Percentiles rank a stretch among this genome's conserved stretches.
Conservation (phyloP, 208 protist species). For the Acanthamoeba divionensis region DNA sequence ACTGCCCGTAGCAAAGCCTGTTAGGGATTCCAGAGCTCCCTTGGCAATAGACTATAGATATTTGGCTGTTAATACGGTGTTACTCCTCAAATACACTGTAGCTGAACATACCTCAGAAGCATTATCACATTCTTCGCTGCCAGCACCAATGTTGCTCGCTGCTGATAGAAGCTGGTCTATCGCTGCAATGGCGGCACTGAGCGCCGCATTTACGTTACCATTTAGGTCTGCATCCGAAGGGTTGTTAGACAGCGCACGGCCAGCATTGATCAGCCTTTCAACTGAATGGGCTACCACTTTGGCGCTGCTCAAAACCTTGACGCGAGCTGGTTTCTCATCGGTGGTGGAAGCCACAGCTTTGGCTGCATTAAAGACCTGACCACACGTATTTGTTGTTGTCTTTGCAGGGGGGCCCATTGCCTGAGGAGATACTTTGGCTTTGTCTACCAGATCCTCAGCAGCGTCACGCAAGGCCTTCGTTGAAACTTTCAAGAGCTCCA, state of each 20-base stretch:
- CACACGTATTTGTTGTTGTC: neutral
- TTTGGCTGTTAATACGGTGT: too few species aligned
- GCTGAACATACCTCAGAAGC: neutral
- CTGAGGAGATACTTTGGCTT: constrained; percentile 50
- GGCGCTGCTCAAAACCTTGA: constrained; percentile 42
- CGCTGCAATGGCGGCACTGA: constrained; percentile 12
- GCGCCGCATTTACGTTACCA: neutral
- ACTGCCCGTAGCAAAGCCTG: constrained; percentile 42
- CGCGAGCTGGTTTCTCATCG: neutral
- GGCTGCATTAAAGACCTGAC: constrained; percentile 47
- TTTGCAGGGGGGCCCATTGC: constrained; percentile 52
- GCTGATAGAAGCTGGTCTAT: constrained; percentile 44
- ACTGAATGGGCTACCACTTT: neutral
- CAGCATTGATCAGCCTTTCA: constrained; percentile 48
- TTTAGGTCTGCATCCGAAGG: constrained; percentile 38
- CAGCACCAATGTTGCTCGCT: constrained; percentile 36
- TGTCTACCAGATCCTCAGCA: constrained; percentile 8
- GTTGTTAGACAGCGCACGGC: constrained; percentile 49
- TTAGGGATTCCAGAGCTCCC: constrained; percentile 36
- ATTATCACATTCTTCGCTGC: constrained; percentile 43
- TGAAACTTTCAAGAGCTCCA: neutral
- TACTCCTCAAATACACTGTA: too few species aligned
- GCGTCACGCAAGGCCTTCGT: neutral
- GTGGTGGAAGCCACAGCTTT: constrained; percentile 55
- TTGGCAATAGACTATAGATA: neutral